These are phyloP conservation scores for Ogataea parapolymorpha DNA, from an alignment of 805 yeast species.

Conservation along the genomic window DNA sequence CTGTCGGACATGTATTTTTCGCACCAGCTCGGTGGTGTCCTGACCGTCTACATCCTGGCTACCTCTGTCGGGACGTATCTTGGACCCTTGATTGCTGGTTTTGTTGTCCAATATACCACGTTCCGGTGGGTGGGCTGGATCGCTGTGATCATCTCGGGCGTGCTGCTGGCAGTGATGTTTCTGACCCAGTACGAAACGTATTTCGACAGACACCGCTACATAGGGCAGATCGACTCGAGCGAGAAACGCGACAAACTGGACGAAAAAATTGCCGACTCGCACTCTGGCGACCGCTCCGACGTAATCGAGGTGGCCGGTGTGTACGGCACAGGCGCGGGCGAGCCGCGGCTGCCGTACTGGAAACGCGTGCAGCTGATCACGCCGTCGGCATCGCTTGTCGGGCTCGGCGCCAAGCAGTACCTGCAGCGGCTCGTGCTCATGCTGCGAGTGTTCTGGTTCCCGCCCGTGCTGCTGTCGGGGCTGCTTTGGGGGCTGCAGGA, in stretches of 20 bases:
- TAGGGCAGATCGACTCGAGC: constrained; percentile 33
- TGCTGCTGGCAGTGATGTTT: constrained; percentile 47
- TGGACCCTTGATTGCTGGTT: constrained; percentile 80
- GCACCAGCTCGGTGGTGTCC: constrained; percentile 70
- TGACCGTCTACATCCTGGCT: constrained; percentile 71
- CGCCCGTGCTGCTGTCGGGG: constrained; percentile 64
- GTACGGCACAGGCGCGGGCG: constrained; percentile 38
- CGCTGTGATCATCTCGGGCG: constrained; percentile 64
- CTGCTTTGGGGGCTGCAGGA: constrained; percentile 81
- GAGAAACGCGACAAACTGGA: constrained; percentile 3
- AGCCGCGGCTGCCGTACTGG: constrained; percentile 43
- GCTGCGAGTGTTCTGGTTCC: constrained; percentile 56
- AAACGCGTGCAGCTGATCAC: constrained; percentile 48
- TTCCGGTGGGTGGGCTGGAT: constrained; percentile 80
- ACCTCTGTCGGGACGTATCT: constrained; percentile 75
- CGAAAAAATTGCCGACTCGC: constrained; percentile 3
- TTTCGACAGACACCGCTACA: constrained; percentile 52
- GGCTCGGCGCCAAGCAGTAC: constrained; percentile 67
- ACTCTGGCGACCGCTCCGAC: constrained; percentile 5
- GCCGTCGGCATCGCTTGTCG: constrained; percentile 55
- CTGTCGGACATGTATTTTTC: constrained; percentile 71
- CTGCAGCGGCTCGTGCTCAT: constrained; percentile 46
- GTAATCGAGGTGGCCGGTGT: constrained; percentile 9
- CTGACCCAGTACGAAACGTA: constrained; percentile 70
- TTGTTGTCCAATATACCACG: constrained; percentile 54